Percentiles rank a stretch among this genome's conserved stretches.
phyloP scores from a whole-genome alignment of 495 filamentous ascomycete genomes.

The Patellaria atrata region DNA sequence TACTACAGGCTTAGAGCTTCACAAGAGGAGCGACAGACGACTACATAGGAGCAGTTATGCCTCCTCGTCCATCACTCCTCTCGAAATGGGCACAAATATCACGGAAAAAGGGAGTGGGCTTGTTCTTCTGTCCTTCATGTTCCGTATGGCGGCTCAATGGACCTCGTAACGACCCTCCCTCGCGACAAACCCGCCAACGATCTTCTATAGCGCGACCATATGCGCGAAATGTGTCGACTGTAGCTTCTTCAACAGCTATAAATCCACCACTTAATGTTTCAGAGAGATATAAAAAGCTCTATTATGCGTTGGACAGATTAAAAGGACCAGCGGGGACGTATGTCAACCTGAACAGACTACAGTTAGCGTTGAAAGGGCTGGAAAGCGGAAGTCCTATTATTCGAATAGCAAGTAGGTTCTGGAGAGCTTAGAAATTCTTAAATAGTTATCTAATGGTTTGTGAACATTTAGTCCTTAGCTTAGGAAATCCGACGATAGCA shows the following conservation, averaged over 20 bases:
- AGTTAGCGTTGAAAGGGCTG: constrained; percentile 65
- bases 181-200: constrained; percentile 1
- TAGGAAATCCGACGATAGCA: constrained; percentile 34
- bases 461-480: constrained; percentile 42
- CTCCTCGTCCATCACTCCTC: neutral
- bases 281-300: constrained; percentile 32
- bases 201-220: neutral
- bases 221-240: constrained; percentile 28
- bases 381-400: constrained; percentile 50
- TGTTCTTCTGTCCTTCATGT: constrained; percentile 10
- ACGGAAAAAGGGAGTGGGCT: constrained; percentile 6
- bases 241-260: constrained; percentile 26
- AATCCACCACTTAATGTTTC: constrained; percentile 24
- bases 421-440: too few relatives aligned
- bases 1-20: too few relatives aligned
- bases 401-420: constrained; percentile 43
- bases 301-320: constrained; percentile 46
- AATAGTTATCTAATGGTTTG: too few relatives aligned
- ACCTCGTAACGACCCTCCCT: neutral
- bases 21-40: too few relatives aligned
- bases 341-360: constrained; percentile 61
- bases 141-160: constrained; percentile 18
- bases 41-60: too few relatives aligned
- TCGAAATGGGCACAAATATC: neutral
- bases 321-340: constrained; percentile 46